Base-by-base conservation (phyloP, 1,284 basidiomycete species). In the Cronartium ribicola region DNA sequence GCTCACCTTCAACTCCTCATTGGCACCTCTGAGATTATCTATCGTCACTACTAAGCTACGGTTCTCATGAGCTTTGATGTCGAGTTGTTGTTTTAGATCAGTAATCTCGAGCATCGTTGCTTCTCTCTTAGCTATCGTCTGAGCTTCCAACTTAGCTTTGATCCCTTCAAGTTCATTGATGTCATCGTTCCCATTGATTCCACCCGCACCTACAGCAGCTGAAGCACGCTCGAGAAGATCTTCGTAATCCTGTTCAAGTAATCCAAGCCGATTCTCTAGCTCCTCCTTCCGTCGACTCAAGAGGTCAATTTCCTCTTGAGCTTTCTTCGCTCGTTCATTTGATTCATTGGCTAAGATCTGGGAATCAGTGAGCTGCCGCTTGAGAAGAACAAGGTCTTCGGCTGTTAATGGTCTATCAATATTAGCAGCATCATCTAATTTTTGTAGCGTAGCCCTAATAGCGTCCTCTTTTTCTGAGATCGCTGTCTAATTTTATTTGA, bases 391-490 rank as follows among this genome's bases (percentile, higher is more conserved):
- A 72, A 95, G 83, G 79, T 96, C 93, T 41, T 93, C 91, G 17
- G 87, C 81, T 0, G 89, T 87, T 29, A 80, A 73, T 1, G 77
- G 65, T n/a, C 76, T 67, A 77, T 87, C 85, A 29, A 84, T 85
- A 79, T 92, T 89, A 76, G 90, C 86, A 73, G 84, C 85, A 77
- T 80, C 77, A 67, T 95, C 90, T 77, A 98, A 85, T 81, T 94
- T 94, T 37, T 87, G 84, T 75, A 96, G 85, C 65, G 92, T 86
- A 66, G 88, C 86, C 74, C 93, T 88, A 79, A 96, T 86, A 79
- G 92, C 90, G 79, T 94, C 92, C 81, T 95, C 93, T 84, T 93
- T 92, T 84, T 95, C 93, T 51, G 91, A 93, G 81, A 94, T 89
- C 1, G 89, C 87, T 40, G 90, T 90, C 84, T 92, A 89, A 14